These are phyloP conservation scores for Paramecium biaurelia DNA, from an alignment of 73 alveolate species.

Conservation along the genomic window DNA sequence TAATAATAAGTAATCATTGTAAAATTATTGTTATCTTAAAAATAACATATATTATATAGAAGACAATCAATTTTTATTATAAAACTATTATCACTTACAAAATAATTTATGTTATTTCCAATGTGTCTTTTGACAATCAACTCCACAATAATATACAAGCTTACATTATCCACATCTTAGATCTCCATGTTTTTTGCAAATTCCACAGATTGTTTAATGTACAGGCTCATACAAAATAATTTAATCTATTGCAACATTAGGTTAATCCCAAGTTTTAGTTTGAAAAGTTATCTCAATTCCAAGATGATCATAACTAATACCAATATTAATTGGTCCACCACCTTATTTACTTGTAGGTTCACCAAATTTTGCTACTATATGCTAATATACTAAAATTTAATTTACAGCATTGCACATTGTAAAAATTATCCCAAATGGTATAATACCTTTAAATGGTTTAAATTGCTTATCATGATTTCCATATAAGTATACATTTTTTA, in stretches of 20 bases:
- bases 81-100: conserved; percentile 13
- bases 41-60: too few relatives aligned
- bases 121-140: background rate
- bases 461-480: background rate
- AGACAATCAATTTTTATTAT: too few relatives aligned
- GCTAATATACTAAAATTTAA: background rate
- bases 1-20: too few relatives aligned
- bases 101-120: background rate
- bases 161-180: conserved; percentile 9
- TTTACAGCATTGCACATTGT: background rate
- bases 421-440: background rate
- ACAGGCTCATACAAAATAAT: background rate
- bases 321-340: background rate
- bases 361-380: background rate
- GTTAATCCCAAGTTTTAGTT: background rate
- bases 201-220: background rate
- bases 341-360: conserved; percentile 33
- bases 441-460: background rate
- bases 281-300: conserved; percentile 11
- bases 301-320: background rate
- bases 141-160: conserved; percentile 6
- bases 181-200: background rate
- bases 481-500: background rate
- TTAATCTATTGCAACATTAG: background rate
- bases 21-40: too few relatives aligned